Evolutionary conservation across 805 yeast species (phyloP).

Genomic region (Candida maris): DNA sequence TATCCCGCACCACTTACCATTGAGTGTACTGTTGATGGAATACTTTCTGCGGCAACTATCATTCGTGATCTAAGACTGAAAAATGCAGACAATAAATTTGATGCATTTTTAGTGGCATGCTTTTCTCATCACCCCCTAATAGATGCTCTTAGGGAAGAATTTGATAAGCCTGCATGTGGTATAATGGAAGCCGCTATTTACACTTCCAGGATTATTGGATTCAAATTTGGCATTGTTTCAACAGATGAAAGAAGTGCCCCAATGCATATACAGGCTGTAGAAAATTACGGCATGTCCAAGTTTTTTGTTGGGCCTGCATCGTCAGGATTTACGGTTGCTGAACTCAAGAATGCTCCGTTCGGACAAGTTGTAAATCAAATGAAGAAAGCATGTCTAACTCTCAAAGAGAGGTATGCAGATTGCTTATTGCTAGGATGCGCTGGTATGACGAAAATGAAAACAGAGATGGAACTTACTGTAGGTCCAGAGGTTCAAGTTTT

Average conservation of each 20-base stretch:
- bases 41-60: constrained; percentile 31
- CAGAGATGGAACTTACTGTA: constrained; percentile 89
- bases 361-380: constrained; percentile 27
- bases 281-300: constrained; percentile 26
- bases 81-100: constrained; percentile 23
- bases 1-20: constrained; percentile 28
- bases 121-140: constrained; percentile 35
- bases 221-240: constrained; percentile 32
- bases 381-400: constrained; percentile 21
- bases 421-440: constrained; percentile 72
- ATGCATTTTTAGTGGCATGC: constrained; percentile 33
- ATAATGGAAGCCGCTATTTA: constrained; percentile 35
- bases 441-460: constrained; percentile 86
- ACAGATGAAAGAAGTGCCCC: constrained; percentile 30
- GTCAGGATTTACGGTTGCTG: constrained; percentile 31
- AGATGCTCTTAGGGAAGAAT: constrained; percentile 33
- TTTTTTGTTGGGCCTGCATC: constrained; percentile 32
- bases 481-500: constrained; percentile 83
- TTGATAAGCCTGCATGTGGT: constrained; percentile 32
- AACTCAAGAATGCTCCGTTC: constrained; percentile 30
- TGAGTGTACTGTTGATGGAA: constrained; percentile 34
- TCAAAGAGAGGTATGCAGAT: constrained; percentile 35
- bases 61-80: constrained; percentile 28
- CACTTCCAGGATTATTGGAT: constrained; percentile 31
- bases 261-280: constrained; percentile 30